These are phyloP conservation scores for Paramecium octaurelia DNA, from an alignment of 73 alveolate genomes.

Conservation along the genomic window DNA sequence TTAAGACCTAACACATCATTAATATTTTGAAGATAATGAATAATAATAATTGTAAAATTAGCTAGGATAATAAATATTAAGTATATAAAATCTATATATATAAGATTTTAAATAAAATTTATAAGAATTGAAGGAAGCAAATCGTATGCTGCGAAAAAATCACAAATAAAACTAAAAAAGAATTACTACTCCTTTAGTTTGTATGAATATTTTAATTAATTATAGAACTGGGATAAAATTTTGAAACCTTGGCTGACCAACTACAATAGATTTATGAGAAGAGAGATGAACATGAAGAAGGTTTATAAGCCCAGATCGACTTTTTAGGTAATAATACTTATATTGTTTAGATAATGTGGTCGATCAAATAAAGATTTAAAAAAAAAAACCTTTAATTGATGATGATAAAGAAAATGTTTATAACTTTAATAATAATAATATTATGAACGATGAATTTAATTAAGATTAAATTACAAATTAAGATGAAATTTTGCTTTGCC, in stretches of 20 bases:
- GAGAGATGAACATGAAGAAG: not conserved
- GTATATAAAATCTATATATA: not conserved
- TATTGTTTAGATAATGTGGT: not conserved
- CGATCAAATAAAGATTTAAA: not conserved
- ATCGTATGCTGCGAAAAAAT: not conserved
- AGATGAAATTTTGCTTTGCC: not conserved
- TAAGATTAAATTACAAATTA: not conserved
- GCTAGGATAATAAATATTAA: not conserved
- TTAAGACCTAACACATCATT: not conserved
- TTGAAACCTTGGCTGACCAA: not conserved
- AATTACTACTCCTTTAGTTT: not conserved
- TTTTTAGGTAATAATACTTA: not conserved
- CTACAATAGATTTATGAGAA: not conserved
- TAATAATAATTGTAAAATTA: not conserved
- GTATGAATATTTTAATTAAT: not conserved
- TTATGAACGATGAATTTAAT: not conserved
- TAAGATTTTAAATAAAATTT: not conserved
- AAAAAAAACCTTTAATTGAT: not conserved
- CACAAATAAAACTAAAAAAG: not conserved
- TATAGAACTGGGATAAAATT: not conserved
- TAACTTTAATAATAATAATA: not conserved
- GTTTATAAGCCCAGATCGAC: not conserved
- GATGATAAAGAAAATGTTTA: not conserved
- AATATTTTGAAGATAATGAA: not conserved
- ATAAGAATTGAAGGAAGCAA: not conserved